These are phyloP conservation scores for Brassica carinata DNA, from an alignment of 345 rosid species.

Conservation along the genomic window DNA sequence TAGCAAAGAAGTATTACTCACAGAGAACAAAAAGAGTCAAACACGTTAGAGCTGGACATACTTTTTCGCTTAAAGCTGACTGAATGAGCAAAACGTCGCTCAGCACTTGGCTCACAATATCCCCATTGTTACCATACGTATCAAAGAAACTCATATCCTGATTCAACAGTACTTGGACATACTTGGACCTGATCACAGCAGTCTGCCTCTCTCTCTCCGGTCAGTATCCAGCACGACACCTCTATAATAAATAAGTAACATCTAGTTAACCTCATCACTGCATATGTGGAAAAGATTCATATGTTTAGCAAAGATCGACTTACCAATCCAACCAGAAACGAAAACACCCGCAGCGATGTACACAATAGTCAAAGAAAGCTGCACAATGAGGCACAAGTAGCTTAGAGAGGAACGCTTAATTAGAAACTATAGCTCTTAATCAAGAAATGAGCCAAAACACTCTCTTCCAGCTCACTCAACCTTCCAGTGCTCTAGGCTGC, in stretches of 20 bases:
- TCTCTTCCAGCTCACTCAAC: constrained; percentile 10
- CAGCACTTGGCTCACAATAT: constrained; percentile 97
- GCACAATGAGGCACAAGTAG: constrained; percentile 41
- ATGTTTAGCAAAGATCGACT: constrained; percentile 29
- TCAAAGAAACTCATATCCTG: constrained; percentile 99
- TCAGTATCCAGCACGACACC: constrained; percentile 99
- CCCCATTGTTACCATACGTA: constrained; percentile 98
- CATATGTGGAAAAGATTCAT: not conserved
- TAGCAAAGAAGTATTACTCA: not conserved
- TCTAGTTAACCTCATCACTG: constrained; percentile 25
- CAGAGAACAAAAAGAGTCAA: constrained; percentile 23
- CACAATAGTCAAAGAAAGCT: constrained; percentile 81
- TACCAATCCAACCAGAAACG: constrained; percentile 98
- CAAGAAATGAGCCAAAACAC: constrained; percentile 9
- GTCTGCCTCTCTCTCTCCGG: constrained; percentile 99
- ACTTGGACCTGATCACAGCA: constrained; percentile 93
- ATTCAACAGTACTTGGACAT: constrained; percentile 92
- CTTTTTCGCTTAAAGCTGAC: constrained; percentile 98
- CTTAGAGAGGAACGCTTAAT: constrained; percentile 5
- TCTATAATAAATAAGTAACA: constrained; percentile 57
- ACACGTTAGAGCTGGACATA: constrained; percentile 40
- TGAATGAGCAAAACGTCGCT: constrained; percentile 98
- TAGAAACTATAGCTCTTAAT: not conserved
- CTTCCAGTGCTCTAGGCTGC: not conserved
- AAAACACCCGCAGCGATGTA: constrained; percentile 89